A percentile compares a stretch with the other conserved stretches of the same genome.
Evolutionary conservation across 352 stramenopile species (phyloP).

Genomic region (Aphanomyces invadans): DNA sequence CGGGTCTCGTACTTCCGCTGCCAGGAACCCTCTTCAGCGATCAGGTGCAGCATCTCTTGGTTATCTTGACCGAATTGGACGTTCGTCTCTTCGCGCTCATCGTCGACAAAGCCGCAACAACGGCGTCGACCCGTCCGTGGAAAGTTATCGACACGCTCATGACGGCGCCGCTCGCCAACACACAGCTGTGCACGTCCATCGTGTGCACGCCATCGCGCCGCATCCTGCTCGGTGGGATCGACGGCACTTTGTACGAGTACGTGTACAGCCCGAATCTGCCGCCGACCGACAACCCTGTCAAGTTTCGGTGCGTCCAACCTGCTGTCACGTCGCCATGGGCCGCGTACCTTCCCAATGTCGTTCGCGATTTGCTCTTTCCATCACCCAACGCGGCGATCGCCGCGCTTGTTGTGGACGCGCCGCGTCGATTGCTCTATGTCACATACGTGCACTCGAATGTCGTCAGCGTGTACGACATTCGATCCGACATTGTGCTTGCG

Average conservation of each 20-base stretch:
- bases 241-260: conserved; percentile 93
- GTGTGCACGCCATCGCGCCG: conserved; percentile 75
- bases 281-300: neutral
- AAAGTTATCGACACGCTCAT: conserved; percentile 23
- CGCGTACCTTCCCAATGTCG: conserved; percentile 9
- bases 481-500: conserved; percentile 56
- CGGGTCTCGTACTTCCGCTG: neutral
- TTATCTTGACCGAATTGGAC: conserved; percentile 92
- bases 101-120: conserved; percentile 29
- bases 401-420: conserved; percentile 83
- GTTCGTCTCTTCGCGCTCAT: conserved; percentile 90
- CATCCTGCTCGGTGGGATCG: conserved; percentile 95
- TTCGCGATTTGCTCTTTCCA: conserved; percentile 15
- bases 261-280: conserved; percentile 48
- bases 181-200: conserved; percentile 34
- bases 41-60: conserved; percentile 89
- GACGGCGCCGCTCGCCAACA: neutral
- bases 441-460: conserved; percentile 64
- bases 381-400: conserved; percentile 72
- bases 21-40: conserved; percentile 74
- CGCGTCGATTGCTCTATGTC: conserved; percentile 86
- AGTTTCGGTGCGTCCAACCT: conserved; percentile 4
- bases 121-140: neutral
- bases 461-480: conserved; percentile 68
- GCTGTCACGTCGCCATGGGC: conserved; percentile 9